Percentiles rank a stretch among this genome's conserved stretches.
Evolutionary conservation across 1,284 basidiomycete genomes (phyloP).

Genomic region (Laetiporus sulphureus): DNA sequence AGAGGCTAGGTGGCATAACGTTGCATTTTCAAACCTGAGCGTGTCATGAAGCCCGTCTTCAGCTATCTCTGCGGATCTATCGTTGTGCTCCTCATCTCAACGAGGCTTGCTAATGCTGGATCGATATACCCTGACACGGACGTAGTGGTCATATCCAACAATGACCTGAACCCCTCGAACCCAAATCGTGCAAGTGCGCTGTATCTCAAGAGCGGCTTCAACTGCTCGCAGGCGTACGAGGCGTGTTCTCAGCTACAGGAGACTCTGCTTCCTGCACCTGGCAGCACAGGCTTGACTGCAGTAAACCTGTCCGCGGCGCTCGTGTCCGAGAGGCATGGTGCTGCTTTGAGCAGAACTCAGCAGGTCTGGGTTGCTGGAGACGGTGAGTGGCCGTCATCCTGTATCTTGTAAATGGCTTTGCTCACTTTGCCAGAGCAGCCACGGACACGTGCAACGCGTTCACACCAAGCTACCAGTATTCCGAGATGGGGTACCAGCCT

Average conservation of each 20-base stretch:
- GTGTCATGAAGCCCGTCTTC: too few relatives aligned
- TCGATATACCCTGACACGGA: conserved; percentile 6
- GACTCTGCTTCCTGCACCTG: conserved; percentile 4
- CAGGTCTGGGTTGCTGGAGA: conserved; percentile 4
- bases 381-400: conserved; percentile 1
- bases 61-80: too few relatives aligned
- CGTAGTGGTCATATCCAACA: conserved; percentile 10
- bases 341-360: conserved; percentile 1
- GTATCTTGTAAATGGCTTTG: not conserved
- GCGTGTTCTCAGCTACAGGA: conserved; percentile 9
- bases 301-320: conserved; percentile 6
- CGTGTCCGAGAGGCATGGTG: conserved; percentile 8
- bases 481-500: not conserved
- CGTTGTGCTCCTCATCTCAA: not conserved
- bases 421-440: not conserved
- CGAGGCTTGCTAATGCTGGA: not conserved
- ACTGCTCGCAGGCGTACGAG: conserved; percentile 3
- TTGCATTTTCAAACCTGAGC: too few relatives aligned
- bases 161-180: conserved; percentile 10
- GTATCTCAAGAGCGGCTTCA: conserved; percentile 5
- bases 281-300: conserved; percentile 6
- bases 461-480: conserved; percentile 5
- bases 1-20: too few relatives aligned
- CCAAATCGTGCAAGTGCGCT: conserved; percentile 7
- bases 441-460: conserved; percentile 2